Base-by-base conservation (phyloP, 305 asterid genomes). In the Plantago lanceolata region DNA sequence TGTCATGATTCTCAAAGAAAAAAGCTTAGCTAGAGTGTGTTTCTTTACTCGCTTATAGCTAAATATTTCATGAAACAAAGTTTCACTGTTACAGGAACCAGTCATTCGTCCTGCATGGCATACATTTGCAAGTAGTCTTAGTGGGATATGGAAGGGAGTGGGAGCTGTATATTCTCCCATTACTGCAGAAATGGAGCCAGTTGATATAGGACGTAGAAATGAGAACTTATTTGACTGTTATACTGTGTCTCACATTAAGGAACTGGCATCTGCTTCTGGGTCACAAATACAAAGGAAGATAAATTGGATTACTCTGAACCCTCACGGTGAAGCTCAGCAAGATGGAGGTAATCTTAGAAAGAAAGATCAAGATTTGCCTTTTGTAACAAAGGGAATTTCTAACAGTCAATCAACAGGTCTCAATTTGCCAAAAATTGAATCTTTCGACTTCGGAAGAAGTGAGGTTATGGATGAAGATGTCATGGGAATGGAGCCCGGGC, bases 141-240 rank as follows among this genome's bases (percentile, higher is more conserved):
- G 97, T 74, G 98, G 98, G 49, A 75, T 87, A 72, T 92, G 98
- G 98, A 92, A 87, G 84, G 98, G 98, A 70, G 93, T 89, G 63
- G 98, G 98, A 71, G 97, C 98, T 24, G 96, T 87, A 8, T 92
- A 82, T 83, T 92, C 97, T 68, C 90, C 98, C 37, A 73, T 80
- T 63, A 92, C 97, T 56, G 97, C 97, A 43, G 95, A 82, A 75
- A 92, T 92, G 96, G 98, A 92, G 86, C 97, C 98, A 19, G 73
- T 92, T 44, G 98, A 80, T 48, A 60, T 85, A 62, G 99, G 95
- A 61, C 77, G 78, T 62, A 87, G 66, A 83, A 76, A 77, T 48
- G 92, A 89, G 71, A 70, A 85, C 82, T 71, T 93, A 71, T 93
- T 84, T 77, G 99, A 93, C 76, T 89, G 97, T 80, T 93, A 87